These are phyloP conservation scores for Zygotorulaspora danielsina DNA, from an alignment of 805 yeast genomes.

Conservation along the genomic window DNA sequence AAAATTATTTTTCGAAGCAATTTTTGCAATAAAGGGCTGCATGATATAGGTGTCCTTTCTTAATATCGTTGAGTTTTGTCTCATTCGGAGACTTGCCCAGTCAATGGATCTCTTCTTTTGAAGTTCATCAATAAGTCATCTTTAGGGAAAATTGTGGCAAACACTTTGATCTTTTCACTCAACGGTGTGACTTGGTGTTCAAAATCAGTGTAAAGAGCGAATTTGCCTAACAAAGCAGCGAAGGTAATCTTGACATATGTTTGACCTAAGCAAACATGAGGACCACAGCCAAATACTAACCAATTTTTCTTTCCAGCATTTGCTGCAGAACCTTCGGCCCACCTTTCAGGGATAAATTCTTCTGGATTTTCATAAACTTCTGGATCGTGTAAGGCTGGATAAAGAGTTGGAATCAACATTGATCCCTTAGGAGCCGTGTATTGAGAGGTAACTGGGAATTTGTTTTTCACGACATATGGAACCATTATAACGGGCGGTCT, in stretches of 20 bases:
- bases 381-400: slow-evolving; percentile 96
- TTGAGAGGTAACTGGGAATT: slow-evolving; percentile 73
- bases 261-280: slow-evolving; percentile 94
- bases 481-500: slow-evolving; percentile 99
- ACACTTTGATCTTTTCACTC: slow-evolving; percentile 89
- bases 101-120: slow-evolving; percentile 53
- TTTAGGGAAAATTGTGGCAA: slow-evolving; percentile 96
- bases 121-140: slow-evolving; percentile 86
- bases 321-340: slow-evolving; percentile 77
- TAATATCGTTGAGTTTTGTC: too few species aligned
- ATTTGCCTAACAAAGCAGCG: slow-evolving; percentile 88
- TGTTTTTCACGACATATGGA: slow-evolving; percentile 87
- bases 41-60: neutral
- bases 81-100: slow-evolving; percentile 32
- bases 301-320: slow-evolving; percentile 79
- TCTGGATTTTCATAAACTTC: slow-evolving; percentile 95
- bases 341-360: slow-evolving; percentile 91
- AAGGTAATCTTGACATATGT: slow-evolving; percentile 88
- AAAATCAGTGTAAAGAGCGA: slow-evolving; percentile 74
- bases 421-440: slow-evolving; percentile 96
- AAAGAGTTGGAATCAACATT: slow-evolving; percentile 92
- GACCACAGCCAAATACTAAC: slow-evolving; percentile 96
- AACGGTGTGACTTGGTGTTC: slow-evolving; percentile 76
- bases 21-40: neutral
- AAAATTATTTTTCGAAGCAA: neutral